A percentile compares a stretch with the other conserved stretches of the same genome.
Evolutionary conservation across 2,329 filamentous ascomycete species (phyloP).

Genomic region (Fusarium vanettenii): DNA sequence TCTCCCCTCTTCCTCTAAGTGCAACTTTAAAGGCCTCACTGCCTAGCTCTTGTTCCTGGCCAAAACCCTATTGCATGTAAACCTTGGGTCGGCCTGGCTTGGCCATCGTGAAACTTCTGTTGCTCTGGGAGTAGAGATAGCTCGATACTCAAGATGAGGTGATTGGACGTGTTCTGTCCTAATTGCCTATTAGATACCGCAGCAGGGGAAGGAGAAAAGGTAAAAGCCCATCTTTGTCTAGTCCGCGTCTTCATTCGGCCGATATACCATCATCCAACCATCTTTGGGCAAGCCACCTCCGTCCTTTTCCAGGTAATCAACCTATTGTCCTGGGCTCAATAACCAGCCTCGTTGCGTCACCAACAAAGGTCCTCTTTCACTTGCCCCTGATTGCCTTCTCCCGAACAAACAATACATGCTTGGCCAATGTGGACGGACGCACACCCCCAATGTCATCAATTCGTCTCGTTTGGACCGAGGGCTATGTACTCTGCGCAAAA

Average conservation of each 20-base stretch:
- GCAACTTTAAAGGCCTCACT: background rate
- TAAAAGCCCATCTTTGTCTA: background rate
- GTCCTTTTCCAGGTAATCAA: background rate
- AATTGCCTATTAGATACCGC: background rate
- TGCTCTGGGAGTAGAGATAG: background rate
- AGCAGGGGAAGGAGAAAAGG: background rate
- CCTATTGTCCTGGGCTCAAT: background rate
- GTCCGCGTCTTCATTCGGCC: background rate
- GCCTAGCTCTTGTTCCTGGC: background rate
- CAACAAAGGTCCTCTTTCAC: background rate
- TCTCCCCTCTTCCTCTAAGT: background rate
- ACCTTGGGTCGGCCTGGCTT: background rate
- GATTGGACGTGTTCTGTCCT: background rate
- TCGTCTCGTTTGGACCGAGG: constrained; percentile 30
- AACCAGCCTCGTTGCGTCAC: background rate
- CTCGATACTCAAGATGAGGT: background rate
- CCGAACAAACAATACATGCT: background rate
- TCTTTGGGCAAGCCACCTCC: background rate
- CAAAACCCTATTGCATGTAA: background rate
- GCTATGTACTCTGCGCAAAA: constrained; percentile 25
- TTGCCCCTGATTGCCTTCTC: background rate
- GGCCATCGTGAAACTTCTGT: background rate
- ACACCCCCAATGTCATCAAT: constrained; percentile 27
- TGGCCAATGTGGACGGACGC: background rate
- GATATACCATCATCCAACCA: background rate